phyloP scores from a whole-genome alignment of 2,329 filamentous ascomycete species.

The Sporothrix brunneoviolacea region DNA sequence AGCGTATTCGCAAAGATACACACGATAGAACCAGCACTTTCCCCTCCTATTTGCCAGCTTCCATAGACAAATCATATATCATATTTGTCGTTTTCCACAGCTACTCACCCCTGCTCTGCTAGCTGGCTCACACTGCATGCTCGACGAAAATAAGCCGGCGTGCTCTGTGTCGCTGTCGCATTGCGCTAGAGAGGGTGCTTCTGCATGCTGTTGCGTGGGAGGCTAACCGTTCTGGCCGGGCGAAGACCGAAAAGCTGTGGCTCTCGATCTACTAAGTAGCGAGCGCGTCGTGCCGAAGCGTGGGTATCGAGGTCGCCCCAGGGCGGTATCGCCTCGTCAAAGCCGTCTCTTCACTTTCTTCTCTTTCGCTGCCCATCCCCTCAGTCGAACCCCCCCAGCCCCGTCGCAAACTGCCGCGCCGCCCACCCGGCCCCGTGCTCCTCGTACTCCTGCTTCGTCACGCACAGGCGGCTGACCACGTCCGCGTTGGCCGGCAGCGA shows the following conservation, averaged over 20 bases:
- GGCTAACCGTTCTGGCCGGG: too few species aligned
- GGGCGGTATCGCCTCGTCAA: too few species aligned
- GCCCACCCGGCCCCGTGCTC: slow-evolving; percentile 75
- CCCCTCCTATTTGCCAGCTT: too few species aligned
- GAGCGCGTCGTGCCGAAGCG: too few species aligned
- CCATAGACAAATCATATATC: too few species aligned
- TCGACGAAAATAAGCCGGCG: slow-evolving; percentile 3
- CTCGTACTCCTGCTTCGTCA: slow-evolving; percentile 87
- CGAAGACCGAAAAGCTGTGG: too few species aligned
- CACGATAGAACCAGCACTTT: too few species aligned
- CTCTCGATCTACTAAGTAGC: too few species aligned
- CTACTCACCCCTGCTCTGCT: background rate
- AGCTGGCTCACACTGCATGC: background rate
- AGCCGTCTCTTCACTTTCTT: background rate
- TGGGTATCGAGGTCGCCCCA: too few species aligned
- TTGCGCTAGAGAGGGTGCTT: background rate
- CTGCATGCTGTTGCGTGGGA: background rate
- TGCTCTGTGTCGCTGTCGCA: background rate
- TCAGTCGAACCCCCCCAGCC: slow-evolving; percentile 23
- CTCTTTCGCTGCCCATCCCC: background rate
- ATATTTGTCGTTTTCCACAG: background rate
- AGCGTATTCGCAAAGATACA: too few species aligned
- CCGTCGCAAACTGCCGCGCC: slow-evolving; percentile 58
- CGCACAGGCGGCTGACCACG: slow-evolving; percentile 59
- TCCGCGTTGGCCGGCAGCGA: slow-evolving; percentile 59